These are phyloP conservation scores for Phanerodontia chrysosporium DNA, from an alignment of 768 basidiomycete genomes.

Conservation along the genomic window DNA sequence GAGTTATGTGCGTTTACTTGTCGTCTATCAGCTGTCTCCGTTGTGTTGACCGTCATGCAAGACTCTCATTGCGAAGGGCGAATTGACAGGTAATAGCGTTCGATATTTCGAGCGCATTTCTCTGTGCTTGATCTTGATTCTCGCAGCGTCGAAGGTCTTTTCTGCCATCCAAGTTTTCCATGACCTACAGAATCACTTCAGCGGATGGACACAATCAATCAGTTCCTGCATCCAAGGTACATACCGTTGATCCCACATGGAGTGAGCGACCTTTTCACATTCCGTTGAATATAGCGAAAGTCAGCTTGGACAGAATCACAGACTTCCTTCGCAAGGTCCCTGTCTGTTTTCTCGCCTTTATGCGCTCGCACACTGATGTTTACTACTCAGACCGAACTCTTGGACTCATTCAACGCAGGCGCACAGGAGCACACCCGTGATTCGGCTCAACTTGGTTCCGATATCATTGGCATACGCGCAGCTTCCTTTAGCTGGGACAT, in stretches of 20 bases:
- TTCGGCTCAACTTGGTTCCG: conserved; percentile 8
- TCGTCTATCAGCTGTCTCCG: not conserved
- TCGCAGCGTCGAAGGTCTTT: conserved; percentile 33
- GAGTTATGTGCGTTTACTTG: conserved; percentile 42
- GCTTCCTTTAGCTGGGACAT: conserved; percentile 56
- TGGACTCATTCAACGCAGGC: conserved; percentile 34
- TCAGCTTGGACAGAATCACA: conserved; percentile 11
- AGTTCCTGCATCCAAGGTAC: conserved; percentile 26
- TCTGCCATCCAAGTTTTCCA: conserved; percentile 51
- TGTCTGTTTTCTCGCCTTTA: not conserved
- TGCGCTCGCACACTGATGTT: too few relatives aligned
- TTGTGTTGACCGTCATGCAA: conserved; percentile 3
- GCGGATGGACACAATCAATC: conserved; percentile 28
- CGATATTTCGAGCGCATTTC: not conserved
- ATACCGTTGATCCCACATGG: not conserved
- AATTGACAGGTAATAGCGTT: conserved; percentile 28
- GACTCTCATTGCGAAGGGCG: conserved; percentile 36
- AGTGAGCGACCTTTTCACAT: too few relatives aligned
- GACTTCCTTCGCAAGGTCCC: conserved; percentile 23
- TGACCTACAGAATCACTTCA: conserved; percentile 49
- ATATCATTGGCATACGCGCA: conserved; percentile 49
- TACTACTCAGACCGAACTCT: conserved; percentile 47
- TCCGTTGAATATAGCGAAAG: too few relatives aligned
- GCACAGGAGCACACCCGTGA: not conserved
- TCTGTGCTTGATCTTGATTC: not conserved